A percentile compares a stretch with the other conserved stretches of the same genome.
These are phyloP conservation scores for Kickxella alabastrina DNA, from an alignment of 192 early-diverging fungal genomes.

Conservation along the genomic window DNA sequence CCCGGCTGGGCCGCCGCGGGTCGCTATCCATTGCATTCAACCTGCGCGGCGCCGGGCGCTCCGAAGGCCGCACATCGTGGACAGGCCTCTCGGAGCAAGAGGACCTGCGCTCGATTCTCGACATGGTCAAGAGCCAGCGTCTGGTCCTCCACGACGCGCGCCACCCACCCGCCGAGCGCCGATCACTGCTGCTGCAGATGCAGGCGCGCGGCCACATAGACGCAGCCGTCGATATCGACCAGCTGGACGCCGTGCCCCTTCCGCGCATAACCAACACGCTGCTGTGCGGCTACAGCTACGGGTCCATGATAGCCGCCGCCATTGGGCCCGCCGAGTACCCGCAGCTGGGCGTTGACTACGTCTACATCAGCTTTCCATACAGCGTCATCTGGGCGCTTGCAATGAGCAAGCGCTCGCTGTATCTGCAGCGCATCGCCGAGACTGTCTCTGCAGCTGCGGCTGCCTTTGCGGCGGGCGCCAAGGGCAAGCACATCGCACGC, in stretches of 20 bases:
- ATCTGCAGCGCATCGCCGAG: conserved; percentile 30
- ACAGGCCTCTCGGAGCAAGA: conserved; percentile 45
- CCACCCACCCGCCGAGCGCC: conserved; percentile 22
- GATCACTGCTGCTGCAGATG: conserved; percentile 28
- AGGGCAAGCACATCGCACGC: conserved; percentile 16
- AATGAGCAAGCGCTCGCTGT: conserved; percentile 31
- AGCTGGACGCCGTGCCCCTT: conserved; percentile 28
- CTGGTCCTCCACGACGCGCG: conserved; percentile 30
- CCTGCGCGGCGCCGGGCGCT: conserved; percentile 49
- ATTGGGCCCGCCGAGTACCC: conserved; percentile 34
- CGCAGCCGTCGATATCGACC: conserved; percentile 6
- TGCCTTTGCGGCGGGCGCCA: conserved; percentile 15
- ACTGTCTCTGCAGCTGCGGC: conserved; percentile 20
- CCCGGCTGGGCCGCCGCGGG: conserved; percentile 14
- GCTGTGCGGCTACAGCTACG: conserved; percentile 53
- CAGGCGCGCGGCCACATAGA: conserved; percentile 33
- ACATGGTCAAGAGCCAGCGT: conserved; percentile 16
- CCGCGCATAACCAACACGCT: conserved; percentile 25
- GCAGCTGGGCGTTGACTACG: conserved; percentile 38
- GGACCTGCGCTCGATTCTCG: conserved; percentile 44
- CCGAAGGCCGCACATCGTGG: conserved; percentile 51
- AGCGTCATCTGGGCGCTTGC: conserved; percentile 45
- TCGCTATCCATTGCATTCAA: conserved; percentile 38
- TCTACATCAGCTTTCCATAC: conserved; percentile 47
- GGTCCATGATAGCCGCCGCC: conserved; percentile 30